A percentile compares a stretch with the other conserved stretches of the same genome.
phyloP scores from a whole-genome alignment of 129 eudicot species.

The Chrysanthemum seticuspe region DNA sequence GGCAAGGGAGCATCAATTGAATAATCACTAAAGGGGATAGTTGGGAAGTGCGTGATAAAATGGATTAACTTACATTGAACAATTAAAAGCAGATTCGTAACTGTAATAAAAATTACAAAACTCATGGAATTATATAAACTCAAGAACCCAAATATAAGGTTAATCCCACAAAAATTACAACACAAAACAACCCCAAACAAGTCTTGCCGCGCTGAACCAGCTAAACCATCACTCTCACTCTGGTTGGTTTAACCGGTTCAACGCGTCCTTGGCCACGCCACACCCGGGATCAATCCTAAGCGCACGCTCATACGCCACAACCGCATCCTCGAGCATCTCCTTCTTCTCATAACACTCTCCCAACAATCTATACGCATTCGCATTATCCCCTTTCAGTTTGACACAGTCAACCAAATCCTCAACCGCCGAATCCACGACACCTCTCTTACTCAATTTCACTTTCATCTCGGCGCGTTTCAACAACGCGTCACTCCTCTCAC shows the following conservation, averaged over 20 bases:
- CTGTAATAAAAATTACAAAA: too few relatives aligned
- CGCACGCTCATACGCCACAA: constrained; percentile 40
- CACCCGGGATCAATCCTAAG: constrained; percentile 31
- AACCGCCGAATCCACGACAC: constrained; percentile 44
- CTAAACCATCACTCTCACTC: too few relatives aligned
- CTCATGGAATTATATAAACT: too few relatives aligned
- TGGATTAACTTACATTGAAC: too few relatives aligned
- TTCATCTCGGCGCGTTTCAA: constrained; percentile 59
- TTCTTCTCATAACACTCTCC: constrained; percentile 74
- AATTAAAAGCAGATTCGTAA: too few relatives aligned
- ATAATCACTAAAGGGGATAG: too few relatives aligned
- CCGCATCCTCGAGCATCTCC: constrained; percentile 37
- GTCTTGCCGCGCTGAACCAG: background rate
- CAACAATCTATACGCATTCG: constrained; percentile 52
- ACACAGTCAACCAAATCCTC: constrained; percentile 61
- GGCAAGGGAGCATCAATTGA: too few relatives aligned
- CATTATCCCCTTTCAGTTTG: constrained; percentile 47
- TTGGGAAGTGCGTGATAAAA: too few relatives aligned
- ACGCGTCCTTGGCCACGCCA: constrained; percentile 41
- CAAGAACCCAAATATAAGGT: too few relatives aligned
- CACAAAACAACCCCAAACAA: too few relatives aligned
- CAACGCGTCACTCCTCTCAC: constrained; percentile 63
- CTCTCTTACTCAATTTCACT: constrained; percentile 41
- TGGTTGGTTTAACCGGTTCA: constrained; percentile 28
- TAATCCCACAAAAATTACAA: too few relatives aligned